These are phyloP conservation scores for Aspergillus sp. DNA, from an alignment of 2,329 filamentous ascomycete species.

Conservation along the genomic window DNA sequence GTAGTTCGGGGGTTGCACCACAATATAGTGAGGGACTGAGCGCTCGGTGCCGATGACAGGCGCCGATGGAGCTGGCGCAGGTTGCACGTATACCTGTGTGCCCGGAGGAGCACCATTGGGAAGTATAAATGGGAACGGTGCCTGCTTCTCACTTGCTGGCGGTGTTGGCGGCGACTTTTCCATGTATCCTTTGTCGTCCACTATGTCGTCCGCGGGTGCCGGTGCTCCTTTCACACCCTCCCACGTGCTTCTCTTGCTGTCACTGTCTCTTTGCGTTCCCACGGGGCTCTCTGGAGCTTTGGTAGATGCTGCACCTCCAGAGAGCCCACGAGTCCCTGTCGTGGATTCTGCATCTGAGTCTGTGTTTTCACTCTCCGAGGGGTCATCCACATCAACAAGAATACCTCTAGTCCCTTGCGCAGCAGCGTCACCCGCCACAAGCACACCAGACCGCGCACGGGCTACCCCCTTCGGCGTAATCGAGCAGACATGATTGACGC, in stretches of 20 bases:
- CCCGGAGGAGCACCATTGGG: conserved; percentile 5
- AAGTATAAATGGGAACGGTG: conserved; percentile 10
- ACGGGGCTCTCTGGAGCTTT: not conserved
- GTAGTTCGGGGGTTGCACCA: conserved; percentile 58
- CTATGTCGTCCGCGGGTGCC: not conserved
- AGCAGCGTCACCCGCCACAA: not conserved
- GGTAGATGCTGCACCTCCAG: not conserved
- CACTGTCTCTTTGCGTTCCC: not conserved
- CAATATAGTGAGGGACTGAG: conserved; percentile 47
- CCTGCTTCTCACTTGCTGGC: conserved; percentile 2
- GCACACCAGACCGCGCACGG: not conserved
- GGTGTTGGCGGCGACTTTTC: conserved; percentile 2
- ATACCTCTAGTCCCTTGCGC: conserved; percentile 3
- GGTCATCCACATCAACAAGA: conserved; percentile 21
- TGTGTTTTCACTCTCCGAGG: not conserved
- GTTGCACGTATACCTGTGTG: conserved; percentile 5
- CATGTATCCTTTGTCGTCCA: not conserved
- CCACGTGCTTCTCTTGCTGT: not conserved
- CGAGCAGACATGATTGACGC: conserved; percentile 42
- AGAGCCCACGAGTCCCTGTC: not conserved
- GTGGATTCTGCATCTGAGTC: too few species aligned
- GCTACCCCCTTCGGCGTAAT: conserved; percentile 26
- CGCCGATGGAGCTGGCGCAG: conserved; percentile 41
- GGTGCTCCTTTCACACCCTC: not conserved
- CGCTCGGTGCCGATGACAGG: conserved; percentile 53